These are phyloP conservation scores for Phytophthora citrophthora DNA, from an alignment of 352 stramenopile species.

Conservation along the genomic window DNA sequence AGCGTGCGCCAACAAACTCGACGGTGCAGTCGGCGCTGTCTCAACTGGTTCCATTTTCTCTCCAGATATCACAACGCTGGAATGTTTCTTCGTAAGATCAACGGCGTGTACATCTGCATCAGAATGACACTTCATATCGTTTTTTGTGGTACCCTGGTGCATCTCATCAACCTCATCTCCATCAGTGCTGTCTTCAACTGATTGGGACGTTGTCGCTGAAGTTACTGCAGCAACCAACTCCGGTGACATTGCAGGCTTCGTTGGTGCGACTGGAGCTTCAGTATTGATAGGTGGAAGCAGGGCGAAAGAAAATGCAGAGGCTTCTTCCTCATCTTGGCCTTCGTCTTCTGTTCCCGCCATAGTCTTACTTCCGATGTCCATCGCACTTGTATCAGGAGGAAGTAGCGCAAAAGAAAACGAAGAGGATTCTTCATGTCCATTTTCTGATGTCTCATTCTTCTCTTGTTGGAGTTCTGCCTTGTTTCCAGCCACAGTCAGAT, in stretches of 20 bases:
- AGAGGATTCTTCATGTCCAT: constrained; percentile 1
- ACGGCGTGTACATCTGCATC: constrained; percentile 1
- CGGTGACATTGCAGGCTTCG: background rate
- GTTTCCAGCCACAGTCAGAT: background rate
- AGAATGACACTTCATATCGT: background rate
- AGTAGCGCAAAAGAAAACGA: constrained; percentile 30
- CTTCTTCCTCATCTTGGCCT: constrained; percentile 19
- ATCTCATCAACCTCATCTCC: constrained; percentile 26
- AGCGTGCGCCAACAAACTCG: background rate
- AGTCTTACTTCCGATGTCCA: background rate
- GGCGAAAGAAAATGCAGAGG: constrained; percentile 28
- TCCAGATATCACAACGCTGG: background rate
- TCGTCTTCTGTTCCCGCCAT: constrained; percentile 9
- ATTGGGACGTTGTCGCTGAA: constrained; percentile 4
- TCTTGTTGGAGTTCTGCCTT: background rate
- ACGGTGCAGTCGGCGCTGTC: background rate
- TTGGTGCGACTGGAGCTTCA: background rate
- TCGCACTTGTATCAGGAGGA: constrained; percentile 1
- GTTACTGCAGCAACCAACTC: background rate
- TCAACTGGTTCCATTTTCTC: constrained; percentile 1
- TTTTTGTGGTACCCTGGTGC: constrained; percentile 10
- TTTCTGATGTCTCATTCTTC: background rate
- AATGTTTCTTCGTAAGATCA: constrained; percentile 9
- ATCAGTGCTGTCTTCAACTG: constrained; percentile 27
- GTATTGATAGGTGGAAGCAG: constrained; percentile 23